These are phyloP conservation scores for Obelidium mucronatum DNA, from an alignment of 192 early-diverging fungal species.

Conservation along the genomic window DNA sequence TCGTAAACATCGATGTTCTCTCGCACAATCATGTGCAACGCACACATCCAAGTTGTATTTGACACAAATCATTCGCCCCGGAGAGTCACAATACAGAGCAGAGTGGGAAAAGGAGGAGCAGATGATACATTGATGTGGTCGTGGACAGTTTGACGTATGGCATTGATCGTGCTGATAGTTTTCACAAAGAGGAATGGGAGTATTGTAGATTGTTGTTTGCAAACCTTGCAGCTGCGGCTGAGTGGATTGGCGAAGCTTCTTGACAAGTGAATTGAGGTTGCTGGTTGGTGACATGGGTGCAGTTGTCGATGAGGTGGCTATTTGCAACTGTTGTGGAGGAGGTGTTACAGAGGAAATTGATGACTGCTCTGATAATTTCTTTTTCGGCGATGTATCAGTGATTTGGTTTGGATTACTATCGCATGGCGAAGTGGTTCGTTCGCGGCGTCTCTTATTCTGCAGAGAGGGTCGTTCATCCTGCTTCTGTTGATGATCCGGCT, in stretches of 20 bases:
- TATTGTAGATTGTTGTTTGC: background rate
- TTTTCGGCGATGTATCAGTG: no score
- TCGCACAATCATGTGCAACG: slow-evolving; percentile 1
- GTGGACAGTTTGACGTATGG: no score
- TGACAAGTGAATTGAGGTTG: background rate
- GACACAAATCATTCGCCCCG: slow-evolving; percentile 18
- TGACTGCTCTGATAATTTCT: no score
- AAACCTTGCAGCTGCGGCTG: no score
- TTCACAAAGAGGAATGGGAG: background rate
- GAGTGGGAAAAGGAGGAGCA: background rate
- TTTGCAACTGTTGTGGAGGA: no score
- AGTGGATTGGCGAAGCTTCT: background rate
- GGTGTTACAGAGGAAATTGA: no score
- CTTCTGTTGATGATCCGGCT: no score
- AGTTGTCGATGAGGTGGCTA: no score
- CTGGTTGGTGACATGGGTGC: background rate
- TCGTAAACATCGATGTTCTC: slow-evolving; percentile 24
- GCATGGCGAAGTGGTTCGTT: background rate
- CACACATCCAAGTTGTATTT: slow-evolving; percentile 21
- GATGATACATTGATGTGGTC: background rate
- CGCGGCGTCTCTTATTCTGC: no score
- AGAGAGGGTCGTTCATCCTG: no score
- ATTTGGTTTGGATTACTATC: no score
- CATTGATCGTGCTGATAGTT: background rate
- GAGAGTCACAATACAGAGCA: background rate